Evolutionary conservation across 2,329 filamentous ascomycete species (phyloP).

Genomic region (Apiospora marii): DNA sequence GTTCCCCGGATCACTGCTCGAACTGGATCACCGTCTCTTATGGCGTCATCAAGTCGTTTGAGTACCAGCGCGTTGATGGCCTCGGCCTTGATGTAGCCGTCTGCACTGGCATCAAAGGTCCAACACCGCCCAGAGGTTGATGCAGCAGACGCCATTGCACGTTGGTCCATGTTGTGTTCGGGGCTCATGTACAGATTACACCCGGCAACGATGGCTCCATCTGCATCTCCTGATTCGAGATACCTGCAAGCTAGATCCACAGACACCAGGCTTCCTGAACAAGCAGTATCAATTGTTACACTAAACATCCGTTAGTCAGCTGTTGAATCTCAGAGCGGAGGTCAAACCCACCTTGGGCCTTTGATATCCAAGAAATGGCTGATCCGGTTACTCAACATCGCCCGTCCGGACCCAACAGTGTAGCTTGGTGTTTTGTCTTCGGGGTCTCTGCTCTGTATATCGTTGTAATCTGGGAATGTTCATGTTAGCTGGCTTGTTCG

Average conservation of each 20-base stretch:
- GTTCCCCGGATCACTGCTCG: neutral
- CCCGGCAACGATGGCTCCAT: neutral
- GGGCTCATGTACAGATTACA: neutral
- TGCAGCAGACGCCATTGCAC: neutral
- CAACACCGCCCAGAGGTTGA: neutral
- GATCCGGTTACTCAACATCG: conserved; percentile 42
- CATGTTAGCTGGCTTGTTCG: too few species aligned
- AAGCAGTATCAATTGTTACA: too few species aligned
- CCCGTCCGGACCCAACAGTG: conserved; percentile 33
- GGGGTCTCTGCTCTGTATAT: conserved; percentile 33
- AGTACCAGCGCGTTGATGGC: neutral
- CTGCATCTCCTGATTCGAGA: too few species aligned
- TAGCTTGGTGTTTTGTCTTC: conserved; percentile 32
- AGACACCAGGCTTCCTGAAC: too few species aligned
- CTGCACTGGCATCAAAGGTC: neutral
- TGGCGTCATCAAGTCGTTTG: neutral
- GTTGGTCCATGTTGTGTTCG: neutral
- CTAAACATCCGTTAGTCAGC: too few species aligned
- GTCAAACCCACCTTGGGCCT: conserved; percentile 36
- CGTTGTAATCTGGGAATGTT: conserved; percentile 31
- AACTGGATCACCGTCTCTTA: neutral
- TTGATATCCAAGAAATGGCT: conserved; percentile 45
- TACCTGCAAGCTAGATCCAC: too few species aligned
- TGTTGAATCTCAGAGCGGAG: too few species aligned
- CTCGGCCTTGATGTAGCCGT: neutral